Base-by-base conservation (phyloP, 2,329 filamentous ascomycete genomes). In the Scedosporium dehoogii region DNA sequence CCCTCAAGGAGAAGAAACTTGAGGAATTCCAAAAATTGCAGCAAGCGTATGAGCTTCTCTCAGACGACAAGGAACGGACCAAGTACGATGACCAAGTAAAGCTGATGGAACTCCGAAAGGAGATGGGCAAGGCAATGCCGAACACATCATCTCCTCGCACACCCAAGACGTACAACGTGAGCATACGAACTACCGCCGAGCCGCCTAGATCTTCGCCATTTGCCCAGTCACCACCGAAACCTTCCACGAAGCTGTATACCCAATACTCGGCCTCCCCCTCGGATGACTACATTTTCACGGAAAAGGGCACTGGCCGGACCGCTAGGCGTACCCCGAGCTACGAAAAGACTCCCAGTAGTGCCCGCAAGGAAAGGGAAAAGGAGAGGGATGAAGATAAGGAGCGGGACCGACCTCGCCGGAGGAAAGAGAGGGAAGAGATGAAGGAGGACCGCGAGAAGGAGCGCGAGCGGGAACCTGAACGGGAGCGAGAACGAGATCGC, bases 1-100 rank as follows among this genome's bases (percentile, higher is more conserved):
- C 85, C 16, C 79, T 89, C 69, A 96, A 94, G 75, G 85, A 85
- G 64, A 78, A 85, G 68, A 96, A 92, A 73, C 86, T 90, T 68
- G 87, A 91, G 68, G 88, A 96, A 74, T 99, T 97, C 70, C 92
- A 97, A 75, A 87, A 86, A 72, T 90, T 97, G 41, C 92, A 97
- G 73, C 85, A 92, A 69, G 92, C 94, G 59, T 99, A 96, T 75
- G 94, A 97, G 75, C 80, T 94, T 33, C 84, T 99, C 64, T 90
- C 85, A 70, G 88, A 97, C 71, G 89, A 93, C 29, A 80, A 78
- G 6, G 85, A 87, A 71, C 81, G 91, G 64, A 75, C 79, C 63
- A 85, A 86, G 67, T 96, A 97, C 73, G 91, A 97, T 74, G 86
- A 91, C 60, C 83, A 87, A 71, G 79, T 88, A 65, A 85, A 81